Conservation (phyloP, 2,329 filamentous ascomycete genomes). For the Tympanopsis confertula region DNA sequence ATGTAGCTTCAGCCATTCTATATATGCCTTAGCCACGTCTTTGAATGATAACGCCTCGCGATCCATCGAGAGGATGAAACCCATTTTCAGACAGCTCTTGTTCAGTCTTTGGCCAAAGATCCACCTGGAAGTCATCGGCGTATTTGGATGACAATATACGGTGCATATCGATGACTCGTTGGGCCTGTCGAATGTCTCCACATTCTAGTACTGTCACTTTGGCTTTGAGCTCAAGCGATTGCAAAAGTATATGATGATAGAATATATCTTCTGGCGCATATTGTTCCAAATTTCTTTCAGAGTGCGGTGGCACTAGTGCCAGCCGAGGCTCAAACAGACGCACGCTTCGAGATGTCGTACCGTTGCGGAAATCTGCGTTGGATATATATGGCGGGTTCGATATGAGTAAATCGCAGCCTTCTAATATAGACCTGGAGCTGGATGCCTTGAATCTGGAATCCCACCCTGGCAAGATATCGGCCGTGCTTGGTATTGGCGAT, state of each 20-base stretch:
- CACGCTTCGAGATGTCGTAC: background rate
- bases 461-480: background rate
- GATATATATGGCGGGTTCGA: constrained; percentile 1
- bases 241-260: background rate
- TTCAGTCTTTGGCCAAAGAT: no score
- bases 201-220: background rate
- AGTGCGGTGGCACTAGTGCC: background rate
- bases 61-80: no score
- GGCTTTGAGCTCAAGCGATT: background rate
- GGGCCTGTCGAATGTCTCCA: background rate
- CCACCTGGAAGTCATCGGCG: no score
- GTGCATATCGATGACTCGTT: background rate
- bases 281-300: background rate
- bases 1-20: no score
- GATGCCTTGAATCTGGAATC: no score
- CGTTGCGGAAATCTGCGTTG: background rate
- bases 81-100: no score
- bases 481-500: no score
- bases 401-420: background rate
- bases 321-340: background rate
- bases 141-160: no score
- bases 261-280: background rate
- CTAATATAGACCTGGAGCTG: no score
- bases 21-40: no score
- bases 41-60: no score